Evolutionary conservation across 2,329 filamentous ascomycete genomes (phyloP), one percentile per base, ranked within the genome.

Genomic region (Cladosporium sphaerospermum): DNA sequence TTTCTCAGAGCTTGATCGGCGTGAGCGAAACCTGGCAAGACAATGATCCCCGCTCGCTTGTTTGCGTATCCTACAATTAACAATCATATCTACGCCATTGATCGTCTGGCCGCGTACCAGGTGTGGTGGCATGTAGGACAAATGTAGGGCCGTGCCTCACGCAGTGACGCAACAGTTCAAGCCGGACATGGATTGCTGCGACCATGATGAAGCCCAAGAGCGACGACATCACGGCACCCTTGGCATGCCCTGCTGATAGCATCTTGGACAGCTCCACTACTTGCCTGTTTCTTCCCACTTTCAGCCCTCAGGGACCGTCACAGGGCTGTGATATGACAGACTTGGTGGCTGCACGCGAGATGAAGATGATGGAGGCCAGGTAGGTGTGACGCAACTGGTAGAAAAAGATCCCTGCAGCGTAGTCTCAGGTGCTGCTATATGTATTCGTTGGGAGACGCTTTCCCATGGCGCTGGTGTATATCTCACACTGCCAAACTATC

Each of bases 121-220:
- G 23, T 28, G 23, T 28, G 23, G 23, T 28, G 23, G 23, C 23
- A 28, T 28, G 23, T 28, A 28, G 23, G 23, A 28, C 23, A 28
- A 28, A 28, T 28, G 45, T 28, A 28, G 33, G 34, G 33, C 45
- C 45, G 45, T 47, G 33, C 37, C 47, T 28, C 5, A 28, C 23
- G 23, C 23, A 31, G 47, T 50, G 47, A 50, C 47, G 47, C 47
- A 50, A 50, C 47, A 14, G 9, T 39, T 16, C 13, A 14, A 14
- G 23, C 23, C 39, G 33, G 42, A 42, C 28, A 32, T 34, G 23
- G 9, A 42, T 34, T 34, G 18, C 13, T 43, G 9, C 28, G 33
- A 31, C 34, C n/a, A 14, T 50, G 47, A 50, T 50, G 47, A 50
- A 50, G 47, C 47, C 47, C 47, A 42, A 28, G 23, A 28, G 23